These are phyloP conservation scores for Trichoderma endophyticum DNA, from an alignment of 2,329 filamentous ascomycete species.

Conservation along the genomic window DNA sequence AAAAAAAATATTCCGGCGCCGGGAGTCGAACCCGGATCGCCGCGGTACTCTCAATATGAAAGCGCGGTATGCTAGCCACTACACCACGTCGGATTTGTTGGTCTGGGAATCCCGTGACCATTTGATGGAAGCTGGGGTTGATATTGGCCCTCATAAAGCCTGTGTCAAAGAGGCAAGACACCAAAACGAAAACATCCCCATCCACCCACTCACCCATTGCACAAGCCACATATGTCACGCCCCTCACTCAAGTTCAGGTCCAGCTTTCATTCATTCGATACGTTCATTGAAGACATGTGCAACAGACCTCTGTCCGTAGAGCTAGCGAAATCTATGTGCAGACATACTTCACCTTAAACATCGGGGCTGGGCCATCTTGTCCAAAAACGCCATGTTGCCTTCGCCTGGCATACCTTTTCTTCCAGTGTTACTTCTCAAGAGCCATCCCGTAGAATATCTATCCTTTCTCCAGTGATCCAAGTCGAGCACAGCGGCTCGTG, in stretches of 20 bases:
- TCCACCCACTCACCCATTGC: background rate
- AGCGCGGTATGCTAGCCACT: constrained; percentile 21
- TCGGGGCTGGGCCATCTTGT: background rate
- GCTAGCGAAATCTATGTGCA: constrained; percentile 10
- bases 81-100: constrained; percentile 19
- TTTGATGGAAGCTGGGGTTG: background rate
- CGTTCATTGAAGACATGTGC: background rate
- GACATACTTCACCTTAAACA: constrained; percentile 19
- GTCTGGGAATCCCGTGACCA: constrained; percentile 15
- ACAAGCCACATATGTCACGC: background rate
- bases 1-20: constrained; percentile 17
- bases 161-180: background rate
- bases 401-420: background rate
- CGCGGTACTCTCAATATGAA: constrained; percentile 13
- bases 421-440: background rate
- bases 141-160: background rate
- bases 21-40: constrained; percentile 22
- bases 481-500: background rate
- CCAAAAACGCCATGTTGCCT: constrained; percentile 5
- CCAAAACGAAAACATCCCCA: background rate
- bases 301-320: background rate
- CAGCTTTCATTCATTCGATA: background rate
- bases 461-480: background rate
- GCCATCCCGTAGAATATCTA: background rate
- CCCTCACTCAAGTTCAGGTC: background rate